These are phyloP conservation scores for Begonia masoniana DNA, from an alignment of 306 rosid genomes.

Conservation along the genomic window DNA sequence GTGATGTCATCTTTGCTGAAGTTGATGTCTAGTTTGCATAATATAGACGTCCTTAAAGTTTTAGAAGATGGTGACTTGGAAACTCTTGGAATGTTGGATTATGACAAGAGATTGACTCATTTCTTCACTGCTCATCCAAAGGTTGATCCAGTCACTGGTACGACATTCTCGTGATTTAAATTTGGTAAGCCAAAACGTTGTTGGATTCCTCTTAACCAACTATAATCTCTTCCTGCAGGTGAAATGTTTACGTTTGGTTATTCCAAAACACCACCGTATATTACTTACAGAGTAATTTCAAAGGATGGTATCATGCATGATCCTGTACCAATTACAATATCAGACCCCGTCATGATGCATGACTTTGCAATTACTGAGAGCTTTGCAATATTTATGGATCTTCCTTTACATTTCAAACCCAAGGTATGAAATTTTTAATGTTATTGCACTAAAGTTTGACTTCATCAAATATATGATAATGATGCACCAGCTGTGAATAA, in stretches of 20 bases:
- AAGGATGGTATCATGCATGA: slow-evolving; percentile 86
- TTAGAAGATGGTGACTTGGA: slow-evolving; percentile 95
- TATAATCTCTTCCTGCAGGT: slow-evolving; percentile 39
- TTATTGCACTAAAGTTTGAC: too few species aligned
- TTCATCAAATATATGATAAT: too few species aligned
- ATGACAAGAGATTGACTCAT: slow-evolving; percentile 86
- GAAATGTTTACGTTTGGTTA: slow-evolving; percentile 98
- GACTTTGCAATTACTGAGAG: slow-evolving; percentile 92
- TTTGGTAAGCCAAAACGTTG: slow-evolving; percentile 5
- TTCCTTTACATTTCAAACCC: slow-evolving; percentile 70
- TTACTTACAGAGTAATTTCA: slow-evolving; percentile 86
- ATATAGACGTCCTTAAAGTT: slow-evolving; percentile 71
- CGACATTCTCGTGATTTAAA: slow-evolving; percentile 5
- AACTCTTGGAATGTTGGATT: slow-evolving; percentile 80
- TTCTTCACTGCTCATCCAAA: slow-evolving; percentile 96
- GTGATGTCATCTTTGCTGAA: too few species aligned
- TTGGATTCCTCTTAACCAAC: slow-evolving; percentile 1
- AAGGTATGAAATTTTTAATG: slow-evolving; percentile 33
- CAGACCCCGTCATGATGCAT: slow-evolving; percentile 90
- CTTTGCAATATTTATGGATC: slow-evolving; percentile 84
- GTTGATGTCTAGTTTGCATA: too few species aligned
- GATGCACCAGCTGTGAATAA: too few species aligned
- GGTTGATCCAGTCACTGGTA: slow-evolving; percentile 90
- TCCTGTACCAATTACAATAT: slow-evolving; percentile 77
- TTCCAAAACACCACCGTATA: slow-evolving; percentile 66